These are phyloP conservation scores for Saccharomyces pastorianus DNA, from an alignment of 1,139 yeast species.

Conservation along the genomic window DNA sequence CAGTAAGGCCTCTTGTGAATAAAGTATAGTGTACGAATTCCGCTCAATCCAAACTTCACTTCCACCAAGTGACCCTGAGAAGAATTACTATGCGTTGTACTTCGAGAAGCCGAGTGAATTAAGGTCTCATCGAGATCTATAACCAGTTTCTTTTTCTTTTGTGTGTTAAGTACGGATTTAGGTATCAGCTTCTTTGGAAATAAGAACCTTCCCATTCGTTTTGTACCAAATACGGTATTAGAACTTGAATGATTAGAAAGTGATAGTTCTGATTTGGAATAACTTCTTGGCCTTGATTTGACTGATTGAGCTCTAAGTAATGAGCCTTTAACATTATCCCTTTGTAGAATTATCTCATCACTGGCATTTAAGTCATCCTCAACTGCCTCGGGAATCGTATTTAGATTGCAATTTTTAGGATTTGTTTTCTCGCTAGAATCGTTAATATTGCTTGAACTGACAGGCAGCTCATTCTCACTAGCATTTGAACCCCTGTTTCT, in stretches of 20 bases:
- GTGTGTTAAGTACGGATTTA: slow-evolving; percentile 30
- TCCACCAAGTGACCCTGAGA: slow-evolving; percentile 62
- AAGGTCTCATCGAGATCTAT: slow-evolving; percentile 89
- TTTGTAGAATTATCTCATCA: slow-evolving; percentile 26
- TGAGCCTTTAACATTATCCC: slow-evolving; percentile 28
- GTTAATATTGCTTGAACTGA: slow-evolving; percentile 5
- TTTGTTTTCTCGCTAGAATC: slow-evolving; percentile 6
- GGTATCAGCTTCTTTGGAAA: slow-evolving; percentile 41
- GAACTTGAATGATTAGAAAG: not conserved
- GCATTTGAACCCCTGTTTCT: not conserved
- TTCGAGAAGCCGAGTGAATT: slow-evolving; percentile 79
- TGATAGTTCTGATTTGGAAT: not conserved
- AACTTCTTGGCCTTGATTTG: not conserved
- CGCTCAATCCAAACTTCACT: slow-evolving; percentile 49
- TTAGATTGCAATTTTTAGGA: not conserved
- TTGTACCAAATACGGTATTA: slow-evolving; percentile 19
- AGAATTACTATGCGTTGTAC: slow-evolving; percentile 42
- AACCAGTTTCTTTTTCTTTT: slow-evolving; percentile 58
- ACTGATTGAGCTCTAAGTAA: slow-evolving; percentile 8
- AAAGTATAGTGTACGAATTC: slow-evolving; percentile 65
- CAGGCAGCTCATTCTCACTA: not conserved
- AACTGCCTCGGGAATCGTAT: slow-evolving; percentile 9
- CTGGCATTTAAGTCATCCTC: slow-evolving; percentile 28
- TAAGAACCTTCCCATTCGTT: slow-evolving; percentile 33
- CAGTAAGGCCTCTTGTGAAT: slow-evolving; percentile 91